Evolutionary conservation across 441 rosid genomes (phyloP).

Genomic region (Populus hybrid): DNA sequence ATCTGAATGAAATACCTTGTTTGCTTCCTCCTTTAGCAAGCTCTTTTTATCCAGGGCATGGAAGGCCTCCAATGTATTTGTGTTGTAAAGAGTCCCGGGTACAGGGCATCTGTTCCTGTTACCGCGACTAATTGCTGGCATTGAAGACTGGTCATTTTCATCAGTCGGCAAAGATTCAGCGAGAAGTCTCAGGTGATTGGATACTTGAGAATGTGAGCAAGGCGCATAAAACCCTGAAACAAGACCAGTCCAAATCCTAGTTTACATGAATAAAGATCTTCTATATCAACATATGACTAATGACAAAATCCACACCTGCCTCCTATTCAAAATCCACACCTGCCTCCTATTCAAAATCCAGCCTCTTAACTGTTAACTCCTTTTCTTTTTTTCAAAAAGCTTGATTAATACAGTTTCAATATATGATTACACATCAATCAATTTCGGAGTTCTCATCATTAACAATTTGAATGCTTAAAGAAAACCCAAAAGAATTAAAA

Average conservation of each 20-base stretch:
- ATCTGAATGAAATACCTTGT: constrained; percentile 41
- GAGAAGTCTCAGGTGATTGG: constrained; percentile 65
- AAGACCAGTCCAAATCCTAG: neutral
- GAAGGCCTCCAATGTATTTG: constrained; percentile 76
- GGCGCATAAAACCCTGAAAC: constrained; percentile 84
- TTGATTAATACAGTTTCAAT: neutral
- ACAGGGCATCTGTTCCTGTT: constrained; percentile 79
- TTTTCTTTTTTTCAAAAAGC: neutral
- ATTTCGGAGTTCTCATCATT: neutral
- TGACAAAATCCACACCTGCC: neutral
- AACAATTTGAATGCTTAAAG: neutral
- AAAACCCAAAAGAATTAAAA: neutral
- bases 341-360: neutral
- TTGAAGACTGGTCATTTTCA: constrained; percentile 32
- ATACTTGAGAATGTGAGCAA: constrained; percentile 78
- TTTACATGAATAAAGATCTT: neutral
- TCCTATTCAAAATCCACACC: neutral
- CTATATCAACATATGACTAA: neutral
- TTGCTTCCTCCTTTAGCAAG: constrained; percentile 66
- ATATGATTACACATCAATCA: neutral
- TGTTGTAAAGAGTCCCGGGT: constrained; percentile 77
- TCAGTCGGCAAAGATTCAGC: constrained; percentile 63
- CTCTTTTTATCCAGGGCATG: constrained; percentile 57
- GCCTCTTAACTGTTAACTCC: neutral
- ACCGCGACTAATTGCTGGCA: constrained; percentile 31